Percentiles rank a stretch among this genome's conserved stretches.
Conservation (phyloP, 768 basidiomycete genomes). For the Hygrophorus russula region DNA sequence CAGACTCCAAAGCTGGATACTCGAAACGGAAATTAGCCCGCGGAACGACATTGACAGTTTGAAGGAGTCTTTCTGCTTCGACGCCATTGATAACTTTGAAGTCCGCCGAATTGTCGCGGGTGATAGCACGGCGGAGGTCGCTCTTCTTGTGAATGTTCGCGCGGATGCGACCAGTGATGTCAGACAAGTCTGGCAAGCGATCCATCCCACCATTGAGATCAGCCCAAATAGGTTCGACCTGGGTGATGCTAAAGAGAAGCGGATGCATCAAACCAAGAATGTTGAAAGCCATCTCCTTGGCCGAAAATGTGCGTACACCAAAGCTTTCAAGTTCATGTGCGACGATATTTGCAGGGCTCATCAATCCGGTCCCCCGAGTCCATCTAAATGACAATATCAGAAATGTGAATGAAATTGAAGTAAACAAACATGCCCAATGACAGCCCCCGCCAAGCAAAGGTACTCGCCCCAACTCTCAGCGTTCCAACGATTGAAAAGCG, state of each 20-base stretch:
- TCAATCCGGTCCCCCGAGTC: conserved; percentile 96
- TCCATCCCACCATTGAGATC: conserved; percentile 99
- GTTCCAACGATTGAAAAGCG: conserved; percentile 94
- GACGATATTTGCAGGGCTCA: conserved; percentile 91
- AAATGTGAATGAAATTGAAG: not conserved
- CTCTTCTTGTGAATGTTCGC: conserved; percentile 72
- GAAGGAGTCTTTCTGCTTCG: conserved; percentile 85
- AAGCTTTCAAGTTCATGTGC: conserved; percentile 88
- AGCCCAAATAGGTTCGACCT: conserved; percentile 99
- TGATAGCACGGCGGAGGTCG: conserved; percentile 85
- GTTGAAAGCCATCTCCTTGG: conserved; percentile 99
- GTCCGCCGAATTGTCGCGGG: conserved; percentile 91
- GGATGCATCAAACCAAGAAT: conserved; percentile 99
- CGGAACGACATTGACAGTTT: conserved; percentile 86
- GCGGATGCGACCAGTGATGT: conserved; percentile 84
- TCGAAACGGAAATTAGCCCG: conserved; percentile 97
- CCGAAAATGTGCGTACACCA: conserved; percentile 96
- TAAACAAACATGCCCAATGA: conserved; percentile 71
- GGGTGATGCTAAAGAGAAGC: conserved; percentile 96
- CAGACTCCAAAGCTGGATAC: conserved; percentile 76
- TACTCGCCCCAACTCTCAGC: conserved; percentile 99
- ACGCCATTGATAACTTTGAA: conserved; percentile 85
- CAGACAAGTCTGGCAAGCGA: conserved; percentile 88
- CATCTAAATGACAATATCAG: conserved; percentile 38
- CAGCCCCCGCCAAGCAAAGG: conserved; percentile 93